Percentiles rank a stretch among this genome's conserved stretches.
Conservation (phyloP, 768 basidiomycete genomes). For the Plicaturopsis crispa region DNA sequence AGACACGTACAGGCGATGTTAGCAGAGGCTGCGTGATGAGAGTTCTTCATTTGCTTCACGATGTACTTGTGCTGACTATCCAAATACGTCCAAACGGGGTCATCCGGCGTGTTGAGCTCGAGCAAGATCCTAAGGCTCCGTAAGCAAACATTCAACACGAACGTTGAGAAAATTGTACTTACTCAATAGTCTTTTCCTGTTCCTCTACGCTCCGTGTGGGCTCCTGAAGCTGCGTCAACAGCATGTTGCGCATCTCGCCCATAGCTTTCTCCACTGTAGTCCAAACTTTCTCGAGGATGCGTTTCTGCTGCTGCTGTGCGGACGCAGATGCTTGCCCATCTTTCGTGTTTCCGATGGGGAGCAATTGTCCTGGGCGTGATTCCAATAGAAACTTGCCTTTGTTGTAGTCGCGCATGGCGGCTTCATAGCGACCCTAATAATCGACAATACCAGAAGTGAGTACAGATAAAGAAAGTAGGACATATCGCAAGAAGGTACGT, state of each 20-base stretch:
- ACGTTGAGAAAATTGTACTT: constrained; percentile 16
- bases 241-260: constrained; percentile 76
- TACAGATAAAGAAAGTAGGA: constrained; percentile 7
- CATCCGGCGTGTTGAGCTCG: constrained; percentile 80
- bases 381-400: constrained; percentile 90
- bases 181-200: constrained; percentile 97
- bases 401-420: constrained; percentile 92
- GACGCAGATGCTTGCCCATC: constrained; percentile 40
- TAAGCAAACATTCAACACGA: not conserved
- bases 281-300: constrained; percentile 97
- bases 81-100: constrained; percentile 94
- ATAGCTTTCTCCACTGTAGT: constrained; percentile 90
- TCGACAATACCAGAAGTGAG: constrained; percentile 2
- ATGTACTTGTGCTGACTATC: constrained; percentile 90
- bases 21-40: constrained; percentile 45
- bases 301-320: constrained; percentile 74
- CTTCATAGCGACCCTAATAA: constrained; percentile 85
- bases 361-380: constrained; percentile 79
- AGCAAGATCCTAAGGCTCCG: constrained; percentile 62
- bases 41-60: constrained; percentile 63
- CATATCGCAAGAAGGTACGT: too few relatives aligned
- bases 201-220: constrained; percentile 78
- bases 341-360: constrained; percentile 59
- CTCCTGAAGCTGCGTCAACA: constrained; percentile 78
- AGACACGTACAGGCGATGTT: constrained; percentile 36